Conservation (phyloP, 202 grass and related monocot genomes). For the Panicum virgatum region DNA sequence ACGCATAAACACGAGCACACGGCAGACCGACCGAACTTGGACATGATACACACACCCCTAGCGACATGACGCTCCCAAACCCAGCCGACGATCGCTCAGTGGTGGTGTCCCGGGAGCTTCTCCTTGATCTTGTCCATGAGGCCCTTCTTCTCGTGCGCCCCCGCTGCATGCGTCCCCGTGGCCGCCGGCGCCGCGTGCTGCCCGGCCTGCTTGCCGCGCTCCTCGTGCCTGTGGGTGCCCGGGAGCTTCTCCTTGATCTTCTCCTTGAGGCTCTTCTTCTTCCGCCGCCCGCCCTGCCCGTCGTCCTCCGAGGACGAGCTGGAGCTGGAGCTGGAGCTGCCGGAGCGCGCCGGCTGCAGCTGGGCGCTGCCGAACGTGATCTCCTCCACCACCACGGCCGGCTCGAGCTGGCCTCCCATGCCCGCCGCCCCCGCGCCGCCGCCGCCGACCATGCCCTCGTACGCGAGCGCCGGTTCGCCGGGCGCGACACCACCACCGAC, state of each 20-base stretch:
- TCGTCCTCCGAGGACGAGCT: slow-evolving; percentile 79
- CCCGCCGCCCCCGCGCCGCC: not conserved
- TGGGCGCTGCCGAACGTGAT: no score
- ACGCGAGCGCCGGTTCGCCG: slow-evolving; percentile 15
- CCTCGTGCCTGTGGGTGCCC: slow-evolving; percentile 49
- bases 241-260: slow-evolving; percentile 89
- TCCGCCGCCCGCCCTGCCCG: slow-evolving; percentile 58
- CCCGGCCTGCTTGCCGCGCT: slow-evolving; percentile 14
- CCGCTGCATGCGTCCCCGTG: slow-evolving; percentile 37
- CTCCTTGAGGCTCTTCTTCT: slow-evolving; percentile 82
- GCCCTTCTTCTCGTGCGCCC: slow-evolving; percentile 73
- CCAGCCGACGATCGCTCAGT: slow-evolving; percentile 21
- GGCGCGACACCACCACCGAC: not conserved
- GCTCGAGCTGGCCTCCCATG: slow-evolving; percentile 40
- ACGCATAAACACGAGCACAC: no score
- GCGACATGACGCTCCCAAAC: not conserved
- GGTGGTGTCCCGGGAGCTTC: slow-evolving; percentile 82
- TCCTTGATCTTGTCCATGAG: slow-evolving; percentile 89
- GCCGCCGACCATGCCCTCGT: slow-evolving; percentile 30
- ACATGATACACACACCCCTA: not conserved
- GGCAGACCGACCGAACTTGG: not conserved
- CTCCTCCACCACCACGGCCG: no score
- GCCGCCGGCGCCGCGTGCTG: slow-evolving; percentile 6
- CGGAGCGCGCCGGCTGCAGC: no score
- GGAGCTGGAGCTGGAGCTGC: slow-evolving; percentile 63